A percentile compares a stretch with the other conserved stretches of the same genome.
Conservation (phyloP, 1,284 basidiomycete genomes). For the Trichosporon sp. region DNA sequence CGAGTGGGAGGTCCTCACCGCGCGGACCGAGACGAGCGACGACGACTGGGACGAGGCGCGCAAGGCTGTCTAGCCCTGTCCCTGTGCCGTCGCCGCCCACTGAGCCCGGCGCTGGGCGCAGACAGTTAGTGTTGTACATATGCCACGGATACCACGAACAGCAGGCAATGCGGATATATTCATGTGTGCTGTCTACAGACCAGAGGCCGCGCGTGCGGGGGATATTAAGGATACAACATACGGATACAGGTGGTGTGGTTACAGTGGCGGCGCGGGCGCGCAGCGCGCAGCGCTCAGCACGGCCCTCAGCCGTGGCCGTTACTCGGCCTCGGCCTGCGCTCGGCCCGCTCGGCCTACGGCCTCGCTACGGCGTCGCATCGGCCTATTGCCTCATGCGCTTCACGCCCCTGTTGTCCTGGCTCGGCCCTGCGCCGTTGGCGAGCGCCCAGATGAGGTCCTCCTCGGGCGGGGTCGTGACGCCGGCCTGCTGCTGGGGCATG, state of each 20-base stretch:
- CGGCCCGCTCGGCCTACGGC: neutral
- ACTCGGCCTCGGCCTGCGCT: neutral
- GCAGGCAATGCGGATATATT: no score
- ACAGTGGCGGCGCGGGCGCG: neutral
- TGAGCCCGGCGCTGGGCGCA: no score
- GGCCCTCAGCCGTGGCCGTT: no score
- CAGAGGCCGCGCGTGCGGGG: no score
- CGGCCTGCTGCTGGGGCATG: neutral
- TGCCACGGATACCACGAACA: no score
- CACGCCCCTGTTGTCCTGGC: neutral
- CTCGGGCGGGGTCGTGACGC: conserved; percentile 17
- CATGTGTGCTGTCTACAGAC: no score
- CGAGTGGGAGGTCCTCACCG: conserved; percentile 19
- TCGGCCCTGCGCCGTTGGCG: conserved; percentile 7
- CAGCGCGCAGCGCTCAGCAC: no score
- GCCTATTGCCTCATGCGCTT: neutral
- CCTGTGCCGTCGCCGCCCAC: neutral
- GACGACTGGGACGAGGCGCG: conserved; percentile 23
- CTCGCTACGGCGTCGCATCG: neutral
- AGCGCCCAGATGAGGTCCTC: conserved; percentile 23
- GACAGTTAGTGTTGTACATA: no score
- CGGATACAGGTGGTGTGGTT: no score
- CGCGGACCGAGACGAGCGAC: conserved; percentile 12
- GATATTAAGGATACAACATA: no score
- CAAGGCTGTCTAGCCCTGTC: neutral